Conservation (phyloP, 1,284 basidiomycete species). For the Cryptococcus maquisensis region DNA sequence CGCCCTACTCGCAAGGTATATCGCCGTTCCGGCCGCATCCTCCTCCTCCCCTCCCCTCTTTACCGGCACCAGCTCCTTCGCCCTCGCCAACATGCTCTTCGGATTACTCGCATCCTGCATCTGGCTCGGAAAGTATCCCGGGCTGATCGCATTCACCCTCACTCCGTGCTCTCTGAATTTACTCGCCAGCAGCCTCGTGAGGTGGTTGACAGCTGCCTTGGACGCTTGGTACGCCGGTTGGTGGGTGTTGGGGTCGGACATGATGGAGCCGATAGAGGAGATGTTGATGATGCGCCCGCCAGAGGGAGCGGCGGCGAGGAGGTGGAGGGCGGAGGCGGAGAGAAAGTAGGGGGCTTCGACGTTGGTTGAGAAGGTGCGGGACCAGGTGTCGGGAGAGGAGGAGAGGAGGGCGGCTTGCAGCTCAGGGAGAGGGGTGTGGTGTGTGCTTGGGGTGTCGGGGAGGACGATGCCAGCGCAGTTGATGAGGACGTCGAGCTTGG, state of each 20-base stretch:
- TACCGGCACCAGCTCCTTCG: conserved; percentile 21
- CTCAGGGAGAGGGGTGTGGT: conserved; percentile 17
- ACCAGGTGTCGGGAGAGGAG: conserved; percentile 18
- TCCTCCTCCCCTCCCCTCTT: conserved; percentile 25
- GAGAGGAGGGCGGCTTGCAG: conserved; percentile 20
- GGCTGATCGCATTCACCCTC: conserved; percentile 24
- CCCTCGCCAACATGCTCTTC: conserved; percentile 18
- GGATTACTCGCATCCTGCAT: conserved; percentile 28
- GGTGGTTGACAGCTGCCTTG: conserved; percentile 45
- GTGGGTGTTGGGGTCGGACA: conserved; percentile 23
- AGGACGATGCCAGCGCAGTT: conserved; percentile 24
- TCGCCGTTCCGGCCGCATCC: conserved; percentile 27
- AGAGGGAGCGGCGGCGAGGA: conserved; percentile 11
- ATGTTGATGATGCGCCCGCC: conserved; percentile 29
- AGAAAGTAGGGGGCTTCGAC: conserved; percentile 23
- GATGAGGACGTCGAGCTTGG: conserved; percentile 21
- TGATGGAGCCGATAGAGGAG: conserved; percentile 22
- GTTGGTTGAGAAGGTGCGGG: conserved; percentile 18
- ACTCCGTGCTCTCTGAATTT: conserved; percentile 23
- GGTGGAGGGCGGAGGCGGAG: conserved; percentile 19
- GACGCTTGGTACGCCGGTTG: conserved; percentile 40
- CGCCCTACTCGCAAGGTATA: conserved; percentile 25
- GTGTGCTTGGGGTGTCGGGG: conserved; percentile 18
- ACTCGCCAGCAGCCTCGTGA: conserved; percentile 25
- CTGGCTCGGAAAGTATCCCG: conserved; percentile 26